A percentile compares a stretch with the other conserved stretches of the same genome.
These are phyloP conservation scores for Trametes meyenii DNA, from an alignment of 768 basidiomycete species.

Conservation along the genomic window DNA sequence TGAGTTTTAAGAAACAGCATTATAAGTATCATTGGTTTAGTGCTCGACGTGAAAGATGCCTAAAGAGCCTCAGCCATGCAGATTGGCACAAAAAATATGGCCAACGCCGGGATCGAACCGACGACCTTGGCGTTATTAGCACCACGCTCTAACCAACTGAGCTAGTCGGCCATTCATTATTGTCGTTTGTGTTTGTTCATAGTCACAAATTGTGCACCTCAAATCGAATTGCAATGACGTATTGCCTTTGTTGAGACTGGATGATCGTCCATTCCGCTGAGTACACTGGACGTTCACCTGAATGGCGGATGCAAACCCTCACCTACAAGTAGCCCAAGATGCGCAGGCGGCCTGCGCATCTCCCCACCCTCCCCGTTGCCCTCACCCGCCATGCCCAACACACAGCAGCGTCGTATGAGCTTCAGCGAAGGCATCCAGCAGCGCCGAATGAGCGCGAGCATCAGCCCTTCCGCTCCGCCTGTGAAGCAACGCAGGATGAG, in stretches of 20 bases:
- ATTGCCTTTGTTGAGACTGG: too few species aligned
- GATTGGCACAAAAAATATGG: conserved; percentile 8
- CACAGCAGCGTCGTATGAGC: conserved; percentile 9
- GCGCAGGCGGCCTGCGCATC: not conserved
- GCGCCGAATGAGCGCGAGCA: conserved; percentile 14
- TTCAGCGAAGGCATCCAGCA: not conserved
- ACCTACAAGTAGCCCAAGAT: conserved; percentile 4
- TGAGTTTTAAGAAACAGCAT: not conserved
- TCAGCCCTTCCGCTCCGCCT: not conserved
- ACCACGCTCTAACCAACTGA: conserved; percentile 94
- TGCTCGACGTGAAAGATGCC: not conserved
- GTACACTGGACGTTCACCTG: conserved; percentile 1
- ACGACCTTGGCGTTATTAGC: conserved; percentile 54
- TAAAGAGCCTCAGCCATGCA: too few species aligned
- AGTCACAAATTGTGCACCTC: not conserved
- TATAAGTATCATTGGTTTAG: not conserved
- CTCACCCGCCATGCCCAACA: conserved; percentile 4
- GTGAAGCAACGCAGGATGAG: conserved; percentile 9
- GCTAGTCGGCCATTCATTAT: conserved; percentile 86
- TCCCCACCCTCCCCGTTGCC: not conserved
- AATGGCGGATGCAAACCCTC: conserved; percentile 4
- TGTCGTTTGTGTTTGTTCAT: too few species aligned
- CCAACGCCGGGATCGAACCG: conserved; percentile 22
- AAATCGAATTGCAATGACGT: conserved; percentile 10
- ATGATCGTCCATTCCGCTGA: conserved; percentile 13